Conservation (phyloP, 2,329 filamentous ascomycete species). For the Botrytis hyacinthi region DNA sequence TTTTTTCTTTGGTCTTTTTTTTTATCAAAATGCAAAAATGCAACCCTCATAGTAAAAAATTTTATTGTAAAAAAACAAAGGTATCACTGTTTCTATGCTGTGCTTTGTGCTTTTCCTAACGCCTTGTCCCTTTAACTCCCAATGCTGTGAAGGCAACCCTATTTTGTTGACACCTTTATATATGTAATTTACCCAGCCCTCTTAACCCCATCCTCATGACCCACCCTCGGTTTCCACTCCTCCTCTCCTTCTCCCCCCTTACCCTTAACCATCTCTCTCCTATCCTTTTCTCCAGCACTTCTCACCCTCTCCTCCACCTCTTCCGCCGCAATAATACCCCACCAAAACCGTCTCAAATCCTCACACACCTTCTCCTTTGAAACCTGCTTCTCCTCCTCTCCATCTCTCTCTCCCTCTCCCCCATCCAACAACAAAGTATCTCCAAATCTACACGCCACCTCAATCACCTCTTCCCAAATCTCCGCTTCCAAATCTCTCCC, state of each 20-base stretch:
- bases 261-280: neutral
- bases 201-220: neutral
- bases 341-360: slow-evolving; percentile 20
- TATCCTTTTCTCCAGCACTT: neutral
- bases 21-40: neutral
- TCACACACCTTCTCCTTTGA: neutral
- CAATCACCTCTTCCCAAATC: slow-evolving; percentile 19
- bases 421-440: neutral
- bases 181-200: neutral
- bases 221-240: neutral
- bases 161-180: neutral
- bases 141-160: neutral
- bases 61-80: neutral
- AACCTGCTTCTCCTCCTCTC: neutral
- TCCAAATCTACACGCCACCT: slow-evolving; percentile 20
- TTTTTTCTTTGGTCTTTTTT: neutral
- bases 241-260: neutral
- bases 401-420: neutral
- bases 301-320: slow-evolving; percentile 5
- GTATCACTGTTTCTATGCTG: neutral
- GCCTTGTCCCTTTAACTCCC: too few relatives aligned
- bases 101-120: neutral
- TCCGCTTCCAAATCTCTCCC: slow-evolving; percentile 16
- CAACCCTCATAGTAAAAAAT: neutral
- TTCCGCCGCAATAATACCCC: slow-evolving; percentile 9